Base-by-base conservation (phyloP, 176 grass and related monocot genomes). In the Carex pumila region DNA sequence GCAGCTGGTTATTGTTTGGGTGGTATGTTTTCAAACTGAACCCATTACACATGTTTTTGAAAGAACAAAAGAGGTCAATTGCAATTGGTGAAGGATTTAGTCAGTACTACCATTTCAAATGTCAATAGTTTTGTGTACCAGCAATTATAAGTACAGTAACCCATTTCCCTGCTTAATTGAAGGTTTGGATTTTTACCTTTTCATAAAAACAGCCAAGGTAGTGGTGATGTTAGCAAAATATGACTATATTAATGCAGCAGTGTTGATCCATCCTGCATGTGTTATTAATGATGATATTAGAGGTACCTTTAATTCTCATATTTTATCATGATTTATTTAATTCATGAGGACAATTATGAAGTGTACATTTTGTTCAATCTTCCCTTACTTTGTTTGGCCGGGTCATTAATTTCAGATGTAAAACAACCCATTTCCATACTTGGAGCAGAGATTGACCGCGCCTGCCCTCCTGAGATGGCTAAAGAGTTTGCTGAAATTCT, bases 371-470 rank as follows among this genome's bases (percentile, higher is more conserved):
- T 69, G 5, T 41, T 41, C 65, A 37, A 25, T 65, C 21, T 11
- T 4, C 21, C 29, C 22, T 65, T 22, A 65, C n/a, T n/a, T 61
- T 19, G 18, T 61, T 61, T 0, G 37, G 32, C 22, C 3, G 9
- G 25, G 62, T 49, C 47, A 49, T 49, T 65, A 65, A 65, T 9
- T 60, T n/a, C 73, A 90, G 88, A 61, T 71, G 64, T 90, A 58
- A 90, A 90, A 81, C 65, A 85, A 22, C 88, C 80, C 6, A 87
- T 87, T 67, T 31, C 81, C 30, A 84, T 90, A 73, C 88, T 90
- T 58, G 88, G 85, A 62, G 84, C 88, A 79, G 88, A 90, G 68
- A 53, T 29, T 31, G 88, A 90, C 66, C 18, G 56, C 12, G 10
- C 19, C 47, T 62, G 41, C 55, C 81, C 88, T 67, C 85, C 85